Evolutionary conservation across 371 early-diverging fungal species (phyloP), one percentile per base, ranked within the genome.

Genomic region (Mortierella sp.): DNA sequence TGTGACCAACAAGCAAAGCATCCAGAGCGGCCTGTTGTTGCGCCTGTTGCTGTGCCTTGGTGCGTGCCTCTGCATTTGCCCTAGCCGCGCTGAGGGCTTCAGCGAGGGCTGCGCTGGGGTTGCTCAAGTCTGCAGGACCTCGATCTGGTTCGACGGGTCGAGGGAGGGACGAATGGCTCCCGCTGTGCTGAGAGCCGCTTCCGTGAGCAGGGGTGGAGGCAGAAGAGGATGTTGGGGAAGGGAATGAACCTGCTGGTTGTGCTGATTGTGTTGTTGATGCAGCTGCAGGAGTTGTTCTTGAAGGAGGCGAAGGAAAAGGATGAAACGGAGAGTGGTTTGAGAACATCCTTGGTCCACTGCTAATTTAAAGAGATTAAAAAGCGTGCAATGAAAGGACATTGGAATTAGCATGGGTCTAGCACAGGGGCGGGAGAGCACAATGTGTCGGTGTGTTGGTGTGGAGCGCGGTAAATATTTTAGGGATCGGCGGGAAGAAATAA

Each of bases 111-210:
- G 68, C 63, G 52, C 74, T 74, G 7, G 79, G 79, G 45, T 79
- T 79, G 54, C 79, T 79, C 26, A 79, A 34, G 28, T 79, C 79
- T 19, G 79, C 79, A 28, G 79, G 79, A 44, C 79, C 79, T 45
- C 79, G 79, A 63, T 79, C 79, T 26, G 74, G 74, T 48, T 77
- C 77, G 16, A 71, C 60, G 8, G 57, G 77, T 58, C 58, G 71
- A 21, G 54, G 42, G 38, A 34, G 54, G 28, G 72, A 58, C 3
- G 77, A 58, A 38, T 58, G 38, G 31, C 72, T 58, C 28, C 57
- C 48, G 19, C 77, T 55, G 34, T 48, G 54, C n/a, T 76, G 70
- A 31, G 73, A 50, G 10, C 73, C 31, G 28, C 31, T 21, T 50
- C 31, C 50, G 2, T 73, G 73, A 19, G 73, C 47, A 50, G 21